A percentile compares a stretch with the other conserved stretches of the same genome.
These are phyloP conservation scores for Bauhinia variegata DNA, from an alignment of 306 rosid species.

Conservation along the genomic window DNA sequence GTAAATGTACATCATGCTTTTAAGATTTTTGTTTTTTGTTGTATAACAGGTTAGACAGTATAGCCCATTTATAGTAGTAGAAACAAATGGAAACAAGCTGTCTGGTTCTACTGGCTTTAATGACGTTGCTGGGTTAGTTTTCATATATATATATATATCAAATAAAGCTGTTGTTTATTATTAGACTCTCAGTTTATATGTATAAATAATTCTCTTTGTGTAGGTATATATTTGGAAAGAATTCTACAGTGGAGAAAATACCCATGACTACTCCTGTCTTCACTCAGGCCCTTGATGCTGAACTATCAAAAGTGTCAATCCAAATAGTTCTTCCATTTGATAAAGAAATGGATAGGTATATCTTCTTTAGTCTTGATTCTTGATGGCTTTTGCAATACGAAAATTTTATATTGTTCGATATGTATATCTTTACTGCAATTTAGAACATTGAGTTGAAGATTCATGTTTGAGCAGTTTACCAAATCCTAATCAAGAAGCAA, in stretches of 20 bases:
- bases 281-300: constrained; percentile 69
- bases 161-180: not conserved
- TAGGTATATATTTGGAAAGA: constrained; percentile 91
- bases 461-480: constrained; percentile 66
- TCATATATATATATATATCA: not conserved
- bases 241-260: constrained; percentile 74
- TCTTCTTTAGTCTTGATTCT: not conserved
- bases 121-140: constrained; percentile 78
- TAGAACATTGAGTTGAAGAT: constrained; percentile 6
- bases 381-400: constrained; percentile 8
- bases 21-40: not conserved
- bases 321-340: constrained; percentile 86
- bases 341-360: constrained; percentile 67
- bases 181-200: constrained; percentile 10
- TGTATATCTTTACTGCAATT: not conserved
- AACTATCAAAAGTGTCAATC: constrained; percentile 66
- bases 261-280: constrained; percentile 97
- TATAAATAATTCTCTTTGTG: constrained; percentile 10
- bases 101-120: constrained; percentile 81
- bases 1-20: not conserved
- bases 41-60: constrained; percentile 78
- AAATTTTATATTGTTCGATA: not conserved
- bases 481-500: constrained; percentile 69
- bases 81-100: constrained; percentile 79
- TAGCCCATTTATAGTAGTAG: constrained; percentile 68